Evolutionary conservation across 306 rosid genomes (phyloP).

Genomic region (Fragaria iinumae): DNA sequence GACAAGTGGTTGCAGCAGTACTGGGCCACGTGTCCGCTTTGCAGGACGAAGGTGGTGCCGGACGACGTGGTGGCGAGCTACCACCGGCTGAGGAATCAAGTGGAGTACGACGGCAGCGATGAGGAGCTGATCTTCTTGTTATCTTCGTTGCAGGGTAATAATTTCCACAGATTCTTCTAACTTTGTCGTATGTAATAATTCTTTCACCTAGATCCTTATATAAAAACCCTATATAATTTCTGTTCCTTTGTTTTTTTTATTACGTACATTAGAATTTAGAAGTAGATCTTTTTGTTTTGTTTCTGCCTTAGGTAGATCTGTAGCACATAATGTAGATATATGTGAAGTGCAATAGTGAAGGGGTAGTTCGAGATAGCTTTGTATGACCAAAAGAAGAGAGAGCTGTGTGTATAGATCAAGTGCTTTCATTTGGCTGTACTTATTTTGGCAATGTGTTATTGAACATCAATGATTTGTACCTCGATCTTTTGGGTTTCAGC

Average conservation of each 20-base stretch:
- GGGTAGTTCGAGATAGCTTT: not conserved
- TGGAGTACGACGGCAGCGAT: slow-evolving; percentile 47
- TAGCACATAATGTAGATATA: not conserved
- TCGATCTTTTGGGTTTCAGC: not conserved
- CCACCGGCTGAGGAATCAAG: slow-evolving; percentile 55
- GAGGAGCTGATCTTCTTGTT: slow-evolving; percentile 56
- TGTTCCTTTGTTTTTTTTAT: not conserved
- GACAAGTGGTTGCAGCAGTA: slow-evolving; percentile 75
- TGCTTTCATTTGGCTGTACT: not conserved
- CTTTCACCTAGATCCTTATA: not conserved
- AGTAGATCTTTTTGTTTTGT: not conserved
- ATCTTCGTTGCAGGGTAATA: slow-evolving; percentile 56
- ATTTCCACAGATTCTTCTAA: slow-evolving; percentile 51
- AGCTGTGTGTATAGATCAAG: not conserved
- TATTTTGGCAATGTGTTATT: not conserved
- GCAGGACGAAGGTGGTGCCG: slow-evolving; percentile 71
- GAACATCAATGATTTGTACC: not conserved
- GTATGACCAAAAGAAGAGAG: not conserved
- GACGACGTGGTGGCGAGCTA: slow-evolving; percentile 60
- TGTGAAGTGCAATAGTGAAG: not conserved
- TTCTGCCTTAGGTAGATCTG: not conserved
- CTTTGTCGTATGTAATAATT: not conserved
- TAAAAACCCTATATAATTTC: not conserved
- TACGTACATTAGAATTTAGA: not conserved
- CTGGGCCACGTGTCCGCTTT: slow-evolving; percentile 86